Evolutionary conservation across 306 rosid genomes (phyloP), one percentile per base, ranked within the genome.

Genomic region (Delonix regia): DNA sequence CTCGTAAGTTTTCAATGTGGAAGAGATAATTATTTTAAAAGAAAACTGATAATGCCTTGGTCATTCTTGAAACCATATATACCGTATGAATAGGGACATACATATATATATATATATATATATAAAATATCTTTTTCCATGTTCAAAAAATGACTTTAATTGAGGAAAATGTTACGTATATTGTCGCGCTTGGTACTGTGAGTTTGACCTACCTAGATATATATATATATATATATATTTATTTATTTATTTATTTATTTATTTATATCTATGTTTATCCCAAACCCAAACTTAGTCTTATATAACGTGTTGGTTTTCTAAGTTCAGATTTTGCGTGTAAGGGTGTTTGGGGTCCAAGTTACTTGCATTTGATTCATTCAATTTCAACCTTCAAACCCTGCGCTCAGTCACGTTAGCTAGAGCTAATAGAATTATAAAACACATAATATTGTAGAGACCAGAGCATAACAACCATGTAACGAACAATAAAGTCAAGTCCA

Each of bases 261-360:
- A n/a, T n/a, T n/a, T n/a, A n/a, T n/a, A n/a, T 41, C 1, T 41
- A 8, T 41, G 1, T 41, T 0, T 41, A 9, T 41, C 45, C 45
- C 6, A 36, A 36, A 36, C 6, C 13, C 47, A 41, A 41, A 41
- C 45, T 41, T 41, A 41, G 9, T 41, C 9, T 2, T n/a, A n/a
- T n/a, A n/a, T n/a, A n/a, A n/a, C n/a, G n/a, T n/a, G n/a, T n/a
- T n/a, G n/a, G n/a, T n/a, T 42, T 42, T 42, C 38, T 6, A 34
- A 34, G 6, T 34, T 2, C 38, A 45, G 14, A 45, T 13, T 45
- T 1, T 5, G 24, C 57, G 57, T 51, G 10, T 51, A 51, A 4
- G 59, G 56, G 27, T 36, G 18, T 66, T 41, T 66, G 71, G 49
- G 53, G 39, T 45, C 22, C 55, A 42, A 67, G 73, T 22, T 42